Evolutionary conservation across 116 monocot genomes (phyloP).

Genomic region (Papilionanthe hybrid): DNA sequence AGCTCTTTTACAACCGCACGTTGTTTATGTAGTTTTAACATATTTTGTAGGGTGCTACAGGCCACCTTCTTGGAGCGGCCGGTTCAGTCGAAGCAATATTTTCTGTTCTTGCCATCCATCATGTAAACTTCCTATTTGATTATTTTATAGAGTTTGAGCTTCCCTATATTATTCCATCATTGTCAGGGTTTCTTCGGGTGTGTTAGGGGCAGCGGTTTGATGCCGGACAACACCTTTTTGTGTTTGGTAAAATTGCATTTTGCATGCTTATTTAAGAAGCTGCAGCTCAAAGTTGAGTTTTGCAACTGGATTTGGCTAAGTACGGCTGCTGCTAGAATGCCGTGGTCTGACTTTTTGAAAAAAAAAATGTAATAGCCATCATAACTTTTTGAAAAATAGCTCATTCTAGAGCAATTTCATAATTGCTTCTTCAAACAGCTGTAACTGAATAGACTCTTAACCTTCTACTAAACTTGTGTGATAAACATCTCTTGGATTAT

Average conservation of each 20-base stretch:
- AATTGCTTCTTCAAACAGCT: neutral
- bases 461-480: neutral
- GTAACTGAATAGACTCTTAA: neutral
- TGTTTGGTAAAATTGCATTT: too few species aligned
- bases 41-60: slow-evolving; percentile 76
- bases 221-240: too few species aligned
- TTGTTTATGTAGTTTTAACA: neutral
- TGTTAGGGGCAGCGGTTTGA: too few species aligned
- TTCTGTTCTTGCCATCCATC: slow-evolving; percentile 64
- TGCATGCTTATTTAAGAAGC: too few species aligned
- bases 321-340: too few species aligned
- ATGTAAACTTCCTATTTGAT: slow-evolving; percentile 33
- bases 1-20: neutral
- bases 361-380: neutral
- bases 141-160: neutral
- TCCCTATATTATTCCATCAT: neutral
- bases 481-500: too few species aligned
- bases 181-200: too few species aligned
- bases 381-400: neutral
- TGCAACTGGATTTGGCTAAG: too few species aligned
- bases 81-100: slow-evolving; percentile 98
- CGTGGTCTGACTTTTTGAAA: too few species aligned
- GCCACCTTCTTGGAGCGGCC: slow-evolving; percentile 95
- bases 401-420: neutral
- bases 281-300: too few species aligned